Evolutionary conservation across 2,329 filamentous ascomycete genomes (phyloP).

Genomic region (Amesomyces nigricolor): DNA sequence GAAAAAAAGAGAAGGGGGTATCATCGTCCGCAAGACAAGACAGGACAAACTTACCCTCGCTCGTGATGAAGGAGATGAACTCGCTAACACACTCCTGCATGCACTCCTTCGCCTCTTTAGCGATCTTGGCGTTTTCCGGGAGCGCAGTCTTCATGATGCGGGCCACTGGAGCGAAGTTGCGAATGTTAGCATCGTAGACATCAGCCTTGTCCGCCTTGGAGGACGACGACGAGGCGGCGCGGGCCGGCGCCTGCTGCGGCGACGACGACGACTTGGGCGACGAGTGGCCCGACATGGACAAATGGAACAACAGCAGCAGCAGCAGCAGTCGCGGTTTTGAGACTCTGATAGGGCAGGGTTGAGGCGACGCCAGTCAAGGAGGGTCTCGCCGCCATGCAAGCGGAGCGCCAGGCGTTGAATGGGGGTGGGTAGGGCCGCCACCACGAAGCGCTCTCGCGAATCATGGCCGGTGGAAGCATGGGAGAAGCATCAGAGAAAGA

Average conservation of each 20-base stretch:
- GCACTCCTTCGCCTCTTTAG: constrained; percentile 98
- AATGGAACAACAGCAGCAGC: constrained; percentile 13
- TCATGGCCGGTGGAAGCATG: constrained; percentile 38
- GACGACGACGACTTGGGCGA: constrained; percentile 44
- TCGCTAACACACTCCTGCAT: constrained; percentile 99
- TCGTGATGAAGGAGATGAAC: constrained; percentile 99
- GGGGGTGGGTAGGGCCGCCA: constrained; percentile 23
- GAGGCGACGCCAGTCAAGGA: constrained; percentile 45
- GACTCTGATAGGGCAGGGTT: constrained; percentile 36
- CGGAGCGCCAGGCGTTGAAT: constrained; percentile 24
- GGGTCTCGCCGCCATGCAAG: constrained; percentile 30
- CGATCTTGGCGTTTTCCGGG: constrained; percentile 97
- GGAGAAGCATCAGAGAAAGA: constrained; percentile 42
- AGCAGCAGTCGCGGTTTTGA: constrained; percentile 25
- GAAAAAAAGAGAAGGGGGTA: not conserved
- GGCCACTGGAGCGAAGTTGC: constrained; percentile 91
- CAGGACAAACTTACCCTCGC: constrained; percentile 67
- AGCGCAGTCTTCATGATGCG: constrained; percentile 98
- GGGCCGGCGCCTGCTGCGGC: constrained; percentile 28
- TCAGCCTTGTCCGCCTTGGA: constrained; percentile 46
- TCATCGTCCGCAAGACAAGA: not conserved
- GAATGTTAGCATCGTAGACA: constrained; percentile 82
- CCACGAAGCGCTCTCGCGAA: constrained; percentile 31
- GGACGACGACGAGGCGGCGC: constrained; percentile 37
- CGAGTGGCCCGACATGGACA: constrained; percentile 55